Evolutionary conservation across 352 stramenopile species (phyloP).

Genomic region (Phytophthora idaei): DNA sequence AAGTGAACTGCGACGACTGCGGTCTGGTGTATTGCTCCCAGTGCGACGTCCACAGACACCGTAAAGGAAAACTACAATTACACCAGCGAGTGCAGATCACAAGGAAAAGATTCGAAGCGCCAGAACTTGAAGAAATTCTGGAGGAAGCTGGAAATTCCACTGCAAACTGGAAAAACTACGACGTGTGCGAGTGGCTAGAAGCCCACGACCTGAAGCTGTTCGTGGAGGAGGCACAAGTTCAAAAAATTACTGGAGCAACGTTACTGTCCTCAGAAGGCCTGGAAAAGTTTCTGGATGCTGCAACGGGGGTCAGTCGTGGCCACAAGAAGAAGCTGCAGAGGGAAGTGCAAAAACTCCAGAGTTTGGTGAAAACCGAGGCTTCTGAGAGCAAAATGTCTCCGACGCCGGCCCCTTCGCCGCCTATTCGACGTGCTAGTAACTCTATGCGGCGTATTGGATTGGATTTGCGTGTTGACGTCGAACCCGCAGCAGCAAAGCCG

Average conservation of each 20-base stretch:
- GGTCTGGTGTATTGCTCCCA: conserved; percentile 71
- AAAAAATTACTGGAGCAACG: conserved; percentile 52
- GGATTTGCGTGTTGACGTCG: conserved; percentile 65
- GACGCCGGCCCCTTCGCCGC: conserved; percentile 15
- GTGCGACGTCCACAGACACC: conserved; percentile 74
- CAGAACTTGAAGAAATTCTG: conserved; percentile 7
- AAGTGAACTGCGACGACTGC: conserved; percentile 72
- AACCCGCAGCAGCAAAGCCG: conserved; percentile 17
- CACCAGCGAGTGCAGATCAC: conserved; percentile 51
- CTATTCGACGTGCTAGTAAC: conserved; percentile 16
- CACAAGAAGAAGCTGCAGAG: conserved; percentile 83
- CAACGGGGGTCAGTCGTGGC: conserved; percentile 50
- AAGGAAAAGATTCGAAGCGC: conserved; percentile 6
- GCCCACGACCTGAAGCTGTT: conserved; percentile 71
- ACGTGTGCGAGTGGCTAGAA: conserved; percentile 67
- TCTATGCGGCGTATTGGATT: conserved; percentile 50
- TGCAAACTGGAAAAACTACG: conserved; percentile 38
- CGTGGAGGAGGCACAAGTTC: conserved; percentile 38
- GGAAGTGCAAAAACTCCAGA: conserved; percentile 79
- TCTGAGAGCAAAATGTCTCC: conserved; percentile 7
- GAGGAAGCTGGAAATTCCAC: conserved; percentile 9
- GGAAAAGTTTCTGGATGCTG: conserved; percentile 65
- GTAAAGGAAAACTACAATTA: conserved; percentile 83
- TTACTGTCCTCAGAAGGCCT: conserved; percentile 50
- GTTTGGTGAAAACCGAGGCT: neutral